Evolutionary conservation across 805 yeast species (phyloP), one percentile per base, ranked within the genome.

Genomic region (Candida maesae): DNA sequence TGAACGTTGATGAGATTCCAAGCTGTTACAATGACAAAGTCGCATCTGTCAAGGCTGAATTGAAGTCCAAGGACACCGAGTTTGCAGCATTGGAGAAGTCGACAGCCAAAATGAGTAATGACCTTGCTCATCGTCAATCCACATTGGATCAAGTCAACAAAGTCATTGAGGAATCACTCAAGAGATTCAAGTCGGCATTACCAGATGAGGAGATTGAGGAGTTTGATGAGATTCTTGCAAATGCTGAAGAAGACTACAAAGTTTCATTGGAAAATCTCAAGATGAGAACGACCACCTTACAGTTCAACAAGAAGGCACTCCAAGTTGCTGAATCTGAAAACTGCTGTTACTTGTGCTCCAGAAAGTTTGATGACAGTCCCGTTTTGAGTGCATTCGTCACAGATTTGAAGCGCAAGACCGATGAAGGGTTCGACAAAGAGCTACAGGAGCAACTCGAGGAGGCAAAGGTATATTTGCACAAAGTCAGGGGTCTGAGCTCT

Each of bases 311-410:
- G 17, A 76, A 76, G 33, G 96, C 96, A 0, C 61, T 84, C 10
- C 73, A 76, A 23, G 60, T 74, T 30, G 93, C 95, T 0, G 63
- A 76, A 20, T 53, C 58, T 4, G 70, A 73, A 8, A 71, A 79
- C 10, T 68, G 75, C 35, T 91, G 97, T 60, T 64, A 81, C 32
- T 64, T 90, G 33, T 91, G 98, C 60, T 74, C 76, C 15, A 69
- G 95, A 37, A 67, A 72, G 11, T 84, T 89, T 61, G 74, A 73
- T 13, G 66, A 65, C 9, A 53, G 55, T 1, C 60, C 55, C 2
- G 55, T 55, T 6, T 32, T 52, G 11, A 44, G 54, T 12, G 41
- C 44, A 1, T 50, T 67, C 13, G 40, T 67, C 11, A 28, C 47
- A 5, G 67, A 59, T 19, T 36, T 67, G 36, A 52, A 55, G 35